phyloP scores from a whole-genome alignment of 148 eudicot species.

The Fallopia convolvulus region DNA sequence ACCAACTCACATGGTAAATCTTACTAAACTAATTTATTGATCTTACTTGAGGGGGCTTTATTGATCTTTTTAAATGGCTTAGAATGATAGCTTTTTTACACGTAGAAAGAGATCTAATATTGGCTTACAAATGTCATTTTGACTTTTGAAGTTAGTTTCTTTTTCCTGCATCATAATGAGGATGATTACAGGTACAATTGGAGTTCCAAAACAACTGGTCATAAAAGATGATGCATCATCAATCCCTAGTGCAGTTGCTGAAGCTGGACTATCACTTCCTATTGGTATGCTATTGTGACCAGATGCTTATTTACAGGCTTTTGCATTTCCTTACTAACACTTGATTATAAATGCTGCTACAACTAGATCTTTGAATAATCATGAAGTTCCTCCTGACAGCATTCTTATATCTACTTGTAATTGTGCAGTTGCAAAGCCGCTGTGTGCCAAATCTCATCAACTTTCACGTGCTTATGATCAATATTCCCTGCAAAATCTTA shows the following conservation, averaged over 20 bases:
- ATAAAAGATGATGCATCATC: conserved; percentile 64
- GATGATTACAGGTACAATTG: conserved; percentile 55
- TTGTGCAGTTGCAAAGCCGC: conserved; percentile 85
- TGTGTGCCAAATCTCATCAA: conserved; percentile 80
- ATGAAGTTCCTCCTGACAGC: background rate
- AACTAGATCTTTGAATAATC: background rate
- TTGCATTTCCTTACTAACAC: background rate
- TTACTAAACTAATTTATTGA: background rate
- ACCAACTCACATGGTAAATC: conserved; percentile 65
- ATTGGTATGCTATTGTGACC: conserved; percentile 46
- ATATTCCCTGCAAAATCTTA: conserved; percentile 70
- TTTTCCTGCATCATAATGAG: background rate
- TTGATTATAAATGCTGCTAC: background rate
- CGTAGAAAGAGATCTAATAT: background rate
- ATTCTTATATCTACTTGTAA: background rate
- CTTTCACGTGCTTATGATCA: conserved; percentile 83
- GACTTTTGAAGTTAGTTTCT: background rate
- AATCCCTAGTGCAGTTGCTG: conserved; percentile 58
- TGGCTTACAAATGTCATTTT: background rate
- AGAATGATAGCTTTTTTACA: background rate
- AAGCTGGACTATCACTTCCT: conserved; percentile 73
- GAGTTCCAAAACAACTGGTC: conserved; percentile 79
- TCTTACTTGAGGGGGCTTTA: too few relatives aligned
- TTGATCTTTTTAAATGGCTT: background rate
- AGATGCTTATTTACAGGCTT: background rate